Evolutionary conservation across 768 basidiomycete species (phyloP), one percentile per base, ranked within the genome.

Genomic region (Dioszegia hungarica): DNA sequence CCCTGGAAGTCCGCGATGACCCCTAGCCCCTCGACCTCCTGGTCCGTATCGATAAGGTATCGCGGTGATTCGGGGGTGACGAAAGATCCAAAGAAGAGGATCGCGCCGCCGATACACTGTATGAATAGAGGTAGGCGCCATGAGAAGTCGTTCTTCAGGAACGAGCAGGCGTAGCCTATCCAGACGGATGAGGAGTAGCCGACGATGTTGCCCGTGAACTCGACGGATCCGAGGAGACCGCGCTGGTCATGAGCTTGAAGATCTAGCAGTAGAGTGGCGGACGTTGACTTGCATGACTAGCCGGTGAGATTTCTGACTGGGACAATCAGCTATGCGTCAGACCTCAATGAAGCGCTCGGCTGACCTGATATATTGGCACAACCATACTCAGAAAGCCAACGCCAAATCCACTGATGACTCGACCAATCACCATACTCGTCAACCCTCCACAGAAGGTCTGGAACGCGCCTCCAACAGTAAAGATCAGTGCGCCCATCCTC

Each of bases 271-370:
- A 37, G 22, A 8, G 45, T 14, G 1, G 19, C 9, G 48, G n/a
- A 17, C 8, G 31, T n/a, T n/a, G 20, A 69, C 84, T 22, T 63
- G 88, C 90, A 78, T 93, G 89, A 65, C 88, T 82, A 2, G 93
- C 89, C 28, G 93, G 92, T 3, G 90, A 92, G 44, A 95, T 90
- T 79, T 97, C 93, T 65, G 89, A 90, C 79, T 95, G 89, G n/a
- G 1, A 19, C 25, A 2, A 31, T 55, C 43, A 61, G 43, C 29
- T 50, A 2, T 11, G 24, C 22, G 17, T 1, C 28, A 27, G 27
- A 24, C 36, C 8, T 10, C 11, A 17, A 24, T 19, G 24, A 17
- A 15, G 25, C 48, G 45, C 25, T 59, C 8, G 8, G 54, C 63
- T 56, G 27, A 68, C 69, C 64, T 68, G 65, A 52, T 70, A 67